A percentile compares a stretch with the other conserved stretches of the same genome.
Evolutionary conservation across 1,284 basidiomycete genomes (phyloP).

Genomic region (Spongiforma sp.): DNA sequence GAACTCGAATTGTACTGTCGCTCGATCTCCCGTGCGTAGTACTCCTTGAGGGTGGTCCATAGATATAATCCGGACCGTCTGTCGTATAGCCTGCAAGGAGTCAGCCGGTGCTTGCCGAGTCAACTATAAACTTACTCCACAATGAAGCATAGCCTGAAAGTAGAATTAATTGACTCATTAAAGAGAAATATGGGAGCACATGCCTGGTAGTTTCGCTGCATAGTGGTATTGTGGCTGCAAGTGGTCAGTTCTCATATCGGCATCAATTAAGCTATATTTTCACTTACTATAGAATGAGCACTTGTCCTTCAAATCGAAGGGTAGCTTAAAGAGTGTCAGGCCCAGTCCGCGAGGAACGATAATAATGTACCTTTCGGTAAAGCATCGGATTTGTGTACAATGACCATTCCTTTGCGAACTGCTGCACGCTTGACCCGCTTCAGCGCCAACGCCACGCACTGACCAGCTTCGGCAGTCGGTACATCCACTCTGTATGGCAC

Average conservation of each 20-base stretch:
- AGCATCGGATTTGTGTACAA: conserved; percentile 81
- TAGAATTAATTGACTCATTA: conserved; percentile 1
- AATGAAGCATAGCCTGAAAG: conserved; percentile 81
- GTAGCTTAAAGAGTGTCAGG: conserved; percentile 55
- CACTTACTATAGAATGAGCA: conserved; percentile 82
- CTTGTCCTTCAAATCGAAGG: conserved; percentile 83
- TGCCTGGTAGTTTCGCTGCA: conserved; percentile 90
- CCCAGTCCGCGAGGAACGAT: background rate
- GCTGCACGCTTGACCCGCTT: conserved; percentile 87
- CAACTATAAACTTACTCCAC: conserved; percentile 58
- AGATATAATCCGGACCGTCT: conserved; percentile 89
- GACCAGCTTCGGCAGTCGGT: conserved; percentile 88
- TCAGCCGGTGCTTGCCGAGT: conserved; percentile 3
- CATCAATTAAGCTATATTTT: background rate
- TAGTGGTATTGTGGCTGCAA: conserved; percentile 86
- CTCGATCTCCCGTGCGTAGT: conserved; percentile 88
- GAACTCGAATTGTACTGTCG: conserved; percentile 90
- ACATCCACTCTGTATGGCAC: conserved; percentile 74
- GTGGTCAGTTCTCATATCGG: conserved; percentile 14
- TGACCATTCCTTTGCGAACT: conserved; percentile 94
- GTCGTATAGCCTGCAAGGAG: conserved; percentile 70
- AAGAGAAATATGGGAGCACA: conserved; percentile 20
- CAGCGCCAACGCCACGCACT: conserved; percentile 92
- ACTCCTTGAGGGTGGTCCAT: conserved; percentile 90
- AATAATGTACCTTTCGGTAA: conserved; percentile 68